Base-by-base conservation (phyloP, 208 protist species). In the Strigomonas culicis region DNA sequence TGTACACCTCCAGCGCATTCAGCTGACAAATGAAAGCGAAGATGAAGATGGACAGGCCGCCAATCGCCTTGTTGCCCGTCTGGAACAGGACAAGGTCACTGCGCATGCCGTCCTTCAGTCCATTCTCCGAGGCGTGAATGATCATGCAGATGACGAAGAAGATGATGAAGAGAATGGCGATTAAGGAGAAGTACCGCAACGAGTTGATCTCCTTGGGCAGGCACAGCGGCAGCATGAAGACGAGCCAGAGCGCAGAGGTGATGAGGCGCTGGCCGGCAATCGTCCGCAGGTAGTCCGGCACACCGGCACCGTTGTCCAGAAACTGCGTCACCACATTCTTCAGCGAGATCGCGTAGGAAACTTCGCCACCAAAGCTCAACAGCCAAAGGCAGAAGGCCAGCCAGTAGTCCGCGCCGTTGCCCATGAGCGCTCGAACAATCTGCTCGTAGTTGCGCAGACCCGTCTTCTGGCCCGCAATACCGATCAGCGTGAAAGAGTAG, bases 21-120 rank as follows among this genome's bases (percentile, higher is more conserved):
- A 89, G 34, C 51, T 90, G 84, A 4, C 69, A 83, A 21, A 82
- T 75, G 63, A 79, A 93, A 6, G 84, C 65, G 60, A 84, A 89
- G 46, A 81, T 72, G 47, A 90, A 88, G 36, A 78, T 77, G 4
- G 68, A 49, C 13, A 86, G 32, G 11, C 70, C 75, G 0, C 66
- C 39, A 25, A 88, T 67, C 24, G 73, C 82, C 59, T 61, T 49
- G 61, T 81, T 81, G 28, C 79, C 80, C 10, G 58, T 72, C 17
- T 74, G 59, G 60, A 90, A 82, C 58, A 63, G 49, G 19, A 82
- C 52, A 28, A 77, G 58, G n/a, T 76, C 61, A 28, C 72, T 49
- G 1, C 66, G 58, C 50, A 47, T 46, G 8, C 55, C 62, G n/a
- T 57, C 49, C 60, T 70, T 60, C 15, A 75, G 44, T 13, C 61